Conservation (phyloP, 2,329 filamentous ascomycete genomes). For the Fusarium sp. region DNA sequence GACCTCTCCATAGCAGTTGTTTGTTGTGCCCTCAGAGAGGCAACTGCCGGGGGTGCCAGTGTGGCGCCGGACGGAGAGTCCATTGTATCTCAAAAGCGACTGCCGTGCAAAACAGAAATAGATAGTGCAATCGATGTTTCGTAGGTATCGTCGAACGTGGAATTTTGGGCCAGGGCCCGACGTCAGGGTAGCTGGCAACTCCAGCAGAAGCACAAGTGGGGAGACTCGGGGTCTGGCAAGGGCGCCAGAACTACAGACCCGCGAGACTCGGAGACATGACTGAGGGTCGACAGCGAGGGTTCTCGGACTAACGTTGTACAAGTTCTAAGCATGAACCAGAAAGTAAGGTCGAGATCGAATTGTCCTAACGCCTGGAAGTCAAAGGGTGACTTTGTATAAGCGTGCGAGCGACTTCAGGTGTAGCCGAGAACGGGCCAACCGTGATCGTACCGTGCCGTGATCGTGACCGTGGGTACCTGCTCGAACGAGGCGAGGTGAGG, state of each 20-base stretch:
- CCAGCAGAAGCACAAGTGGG: constrained; percentile 40
- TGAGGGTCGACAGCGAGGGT: constrained; percentile 47
- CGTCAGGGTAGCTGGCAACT: constrained; percentile 27
- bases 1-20: constrained; percentile 70
- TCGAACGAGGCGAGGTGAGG: constrained; percentile 10
- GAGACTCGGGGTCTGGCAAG: constrained; percentile 57
- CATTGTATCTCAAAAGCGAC: constrained; percentile 48
- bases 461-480: constrained; percentile 32
- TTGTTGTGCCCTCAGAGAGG: constrained; percentile 63
- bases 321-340: constrained; percentile 17
- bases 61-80: constrained; percentile 51
- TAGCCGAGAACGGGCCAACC: constrained; percentile 30
- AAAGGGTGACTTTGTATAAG: constrained; percentile 4
- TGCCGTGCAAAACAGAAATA: constrained; percentile 8
- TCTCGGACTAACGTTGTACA: constrained; percentile 44
- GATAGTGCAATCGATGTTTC: constrained; percentile 31
- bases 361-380: constrained; percentile 22
- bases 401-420: constrained; percentile 20
- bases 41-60: constrained; percentile 66
- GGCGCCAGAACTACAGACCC: constrained; percentile 61
- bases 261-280: constrained; percentile 61
- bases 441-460: constrained; percentile 27
- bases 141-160: constrained; percentile 30
- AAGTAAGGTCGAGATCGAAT: constrained; percentile 8
- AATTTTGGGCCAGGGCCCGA: constrained; percentile 28